Evolutionary conservation across 2,329 filamentous ascomycete genomes (phyloP), one percentile per base, ranked within the genome.

Genomic region (Cladosporium sp.): DNA sequence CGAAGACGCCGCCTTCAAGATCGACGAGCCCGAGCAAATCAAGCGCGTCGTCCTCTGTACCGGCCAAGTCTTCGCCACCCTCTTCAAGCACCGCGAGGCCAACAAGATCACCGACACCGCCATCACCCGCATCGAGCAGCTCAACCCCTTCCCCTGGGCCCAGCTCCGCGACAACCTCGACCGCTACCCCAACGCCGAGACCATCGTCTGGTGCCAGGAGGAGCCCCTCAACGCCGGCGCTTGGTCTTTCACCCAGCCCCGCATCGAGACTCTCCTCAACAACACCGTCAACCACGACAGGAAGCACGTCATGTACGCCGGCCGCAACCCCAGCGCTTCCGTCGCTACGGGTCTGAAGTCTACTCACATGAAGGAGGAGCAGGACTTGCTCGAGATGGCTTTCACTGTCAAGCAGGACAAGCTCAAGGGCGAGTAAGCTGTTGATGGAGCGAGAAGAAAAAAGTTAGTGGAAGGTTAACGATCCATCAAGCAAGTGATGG

Each of bases 101-200:
- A 86, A 94, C 68, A 84, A 86, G 58, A 81, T 95, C 67, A 89
- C 90, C 71, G 85, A 96, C 67, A 87, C 92, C 16, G 93, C 92
- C 65, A 85, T 98, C 68, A 96, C 91, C 18, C 90, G 93, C 67
- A 83, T 98, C 59, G 93, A 98, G 77, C 93, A 98, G 75, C 82
- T 98, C 54, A 91, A 98, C 76, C 93, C 93, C 64, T 98, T 98
- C 88, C 93, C 93, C 45, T 98, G 93, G 92, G 84, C 91, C 62
- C 90, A 93, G 72, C 82, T 98, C 49, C 88, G 87, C 77, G 92
- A 97, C 71, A 97, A 97, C 77, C 80, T 98, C 49, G 92, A 98
- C 77, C 83, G 77, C 71, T 98, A 98, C 78, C 89, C 91, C 68
- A 98, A 98, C 71, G 92, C 92, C 62, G 88, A 96, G 80, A 92